These are phyloP conservation scores for Vitis hybrid DNA, from an alignment of 177 flowering plant genomes.

Conservation along the genomic window DNA sequence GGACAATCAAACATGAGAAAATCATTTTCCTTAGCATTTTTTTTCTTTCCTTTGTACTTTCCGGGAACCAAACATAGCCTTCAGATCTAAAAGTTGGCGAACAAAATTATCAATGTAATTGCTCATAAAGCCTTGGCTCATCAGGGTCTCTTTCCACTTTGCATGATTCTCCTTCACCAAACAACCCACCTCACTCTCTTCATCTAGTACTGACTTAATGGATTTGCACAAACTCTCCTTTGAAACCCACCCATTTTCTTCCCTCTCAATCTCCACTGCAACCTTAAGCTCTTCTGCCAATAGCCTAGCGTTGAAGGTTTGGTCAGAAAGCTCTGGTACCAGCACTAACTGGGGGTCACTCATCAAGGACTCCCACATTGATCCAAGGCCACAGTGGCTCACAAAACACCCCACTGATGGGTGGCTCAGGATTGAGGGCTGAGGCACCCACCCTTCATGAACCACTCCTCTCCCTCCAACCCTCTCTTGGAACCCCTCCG, in stretches of 20 bases:
- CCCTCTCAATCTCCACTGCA: constrained; percentile 44
- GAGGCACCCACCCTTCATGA: constrained; percentile 36
- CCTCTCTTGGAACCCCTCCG: constrained; percentile 26
- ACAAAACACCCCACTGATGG: constrained; percentile 51
- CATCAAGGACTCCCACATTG: constrained; percentile 47
- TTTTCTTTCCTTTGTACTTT: no score
- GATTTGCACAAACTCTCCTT: constrained; percentile 44
- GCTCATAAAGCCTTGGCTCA: constrained; percentile 32
- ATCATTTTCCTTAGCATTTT: no score
- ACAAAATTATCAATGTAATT: constrained; percentile 39
- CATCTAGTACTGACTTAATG: constrained; percentile 41
- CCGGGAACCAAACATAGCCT: no score
- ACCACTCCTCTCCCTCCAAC: constrained; percentile 23
- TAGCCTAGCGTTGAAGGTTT: constrained; percentile 42
- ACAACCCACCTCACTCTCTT: constrained; percentile 30
- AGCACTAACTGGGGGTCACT: constrained; percentile 42
- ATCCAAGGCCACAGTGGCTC: constrained; percentile 46
- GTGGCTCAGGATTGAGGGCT: constrained; percentile 30
- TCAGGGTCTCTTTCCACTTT: constrained; percentile 32
- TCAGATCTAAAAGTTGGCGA: constrained; percentile 9
- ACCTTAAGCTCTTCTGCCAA: constrained; percentile 46
- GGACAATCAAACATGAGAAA: no score
- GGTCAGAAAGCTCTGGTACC: constrained; percentile 49
- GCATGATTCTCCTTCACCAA: constrained; percentile 40
- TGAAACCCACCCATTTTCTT: constrained; percentile 41